These are phyloP conservation scores for Aspergillus panamensis DNA, from an alignment of 495 filamentous ascomycete species.

Conservation along the genomic window DNA sequence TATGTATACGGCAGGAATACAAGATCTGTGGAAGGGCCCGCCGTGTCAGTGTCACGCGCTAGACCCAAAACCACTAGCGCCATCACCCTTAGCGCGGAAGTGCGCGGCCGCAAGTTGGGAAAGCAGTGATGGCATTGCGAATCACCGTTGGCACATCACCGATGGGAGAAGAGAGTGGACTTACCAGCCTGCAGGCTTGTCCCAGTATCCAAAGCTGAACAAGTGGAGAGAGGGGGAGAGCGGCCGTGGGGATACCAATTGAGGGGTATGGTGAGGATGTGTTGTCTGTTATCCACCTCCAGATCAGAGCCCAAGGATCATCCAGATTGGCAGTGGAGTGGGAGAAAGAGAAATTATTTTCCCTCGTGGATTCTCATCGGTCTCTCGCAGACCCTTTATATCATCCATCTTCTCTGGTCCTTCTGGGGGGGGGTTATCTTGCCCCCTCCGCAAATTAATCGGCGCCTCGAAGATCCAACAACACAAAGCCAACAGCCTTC, in stretches of 20 bases:
- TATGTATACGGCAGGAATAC: constrained; percentile 1
- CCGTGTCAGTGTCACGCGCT: constrained; percentile 17
- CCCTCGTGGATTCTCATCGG: not conserved
- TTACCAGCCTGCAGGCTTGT: not conserved
- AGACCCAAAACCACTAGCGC: constrained; percentile 7
- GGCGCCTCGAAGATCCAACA: constrained; percentile 7
- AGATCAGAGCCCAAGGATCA: constrained; percentile 3
- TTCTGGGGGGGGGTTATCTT: not conserved
- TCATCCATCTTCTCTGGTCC: not conserved
- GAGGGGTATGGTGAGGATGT: not conserved
- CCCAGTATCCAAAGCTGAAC: not conserved
- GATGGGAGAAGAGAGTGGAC: not conserved
- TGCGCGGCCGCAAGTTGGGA: constrained; percentile 15
- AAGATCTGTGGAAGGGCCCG: constrained; percentile 12
- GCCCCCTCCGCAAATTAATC: not conserved
- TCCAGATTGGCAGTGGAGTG: not conserved
- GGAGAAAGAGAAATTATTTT: constrained; percentile 4
- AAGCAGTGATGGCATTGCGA: not conserved
- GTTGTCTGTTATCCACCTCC: not conserved
- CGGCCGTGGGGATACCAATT: not conserved
- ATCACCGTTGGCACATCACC: constrained; percentile 11
- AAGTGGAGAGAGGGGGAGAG: not conserved
- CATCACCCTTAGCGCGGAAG: constrained; percentile 16
- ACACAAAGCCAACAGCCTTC: constrained; percentile 6
- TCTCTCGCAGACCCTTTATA: constrained; percentile 7